phyloP scores from a whole-genome alignment of 192 early-diverging fungal genomes.

The Backusella tarrabulga region DNA sequence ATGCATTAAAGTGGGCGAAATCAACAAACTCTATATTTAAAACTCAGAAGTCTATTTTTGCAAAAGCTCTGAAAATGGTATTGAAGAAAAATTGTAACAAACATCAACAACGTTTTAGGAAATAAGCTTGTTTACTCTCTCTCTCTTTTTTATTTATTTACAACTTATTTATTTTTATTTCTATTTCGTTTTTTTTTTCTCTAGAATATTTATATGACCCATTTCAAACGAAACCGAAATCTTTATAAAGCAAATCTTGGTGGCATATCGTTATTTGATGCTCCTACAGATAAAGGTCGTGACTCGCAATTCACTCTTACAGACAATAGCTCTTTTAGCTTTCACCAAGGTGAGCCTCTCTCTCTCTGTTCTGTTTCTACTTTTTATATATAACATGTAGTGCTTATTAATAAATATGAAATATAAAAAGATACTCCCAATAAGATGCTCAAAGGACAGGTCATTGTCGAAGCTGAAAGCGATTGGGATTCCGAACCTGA shows the following conservation, averaged over 20 bases:
- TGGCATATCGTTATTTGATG: slow-evolving; percentile 1
- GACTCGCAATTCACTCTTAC: slow-evolving; percentile 10
- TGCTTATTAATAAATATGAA: not conserved
- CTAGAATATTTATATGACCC: not conserved
- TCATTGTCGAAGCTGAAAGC: not conserved
- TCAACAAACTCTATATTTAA: not conserved
- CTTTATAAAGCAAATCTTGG: slow-evolving; percentile 1
- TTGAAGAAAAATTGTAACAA: slow-evolving; percentile 1
- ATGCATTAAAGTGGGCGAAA: not conserved
- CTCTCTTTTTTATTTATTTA: not conserved
- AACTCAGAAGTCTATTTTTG: not conserved
- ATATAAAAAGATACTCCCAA: not conserved
- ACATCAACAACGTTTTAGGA: not conserved
- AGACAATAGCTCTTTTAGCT: not conserved
- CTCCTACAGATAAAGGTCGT: not conserved
- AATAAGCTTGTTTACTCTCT: slow-evolving; percentile 5
- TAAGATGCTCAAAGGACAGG: not conserved
- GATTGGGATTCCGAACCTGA: slow-evolving; percentile 25
- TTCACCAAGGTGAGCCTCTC: not conserved
- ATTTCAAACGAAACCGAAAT: not conserved
- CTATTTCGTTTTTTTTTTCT: not conserved
- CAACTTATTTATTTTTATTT: not conserved
- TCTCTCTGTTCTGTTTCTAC: not conserved
- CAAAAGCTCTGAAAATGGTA: not conserved
- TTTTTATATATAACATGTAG: not conserved